Evolutionary conservation across 108 stramenopile species (phyloP).

Genomic region (Cyclotella distinguenda): DNA sequence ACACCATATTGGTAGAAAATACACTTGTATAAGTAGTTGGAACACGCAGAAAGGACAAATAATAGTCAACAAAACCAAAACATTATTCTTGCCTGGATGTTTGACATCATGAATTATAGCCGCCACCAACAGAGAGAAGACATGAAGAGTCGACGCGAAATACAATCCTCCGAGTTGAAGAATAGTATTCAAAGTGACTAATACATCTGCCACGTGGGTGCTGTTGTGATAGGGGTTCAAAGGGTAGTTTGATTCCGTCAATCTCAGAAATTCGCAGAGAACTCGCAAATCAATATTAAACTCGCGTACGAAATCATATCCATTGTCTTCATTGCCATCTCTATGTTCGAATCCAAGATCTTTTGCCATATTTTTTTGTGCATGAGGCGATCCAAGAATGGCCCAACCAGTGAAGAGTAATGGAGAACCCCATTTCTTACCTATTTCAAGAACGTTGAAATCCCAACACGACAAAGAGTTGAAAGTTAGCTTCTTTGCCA

Average conservation of each 20-base stretch:
- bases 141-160: constrained; percentile 30
- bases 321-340: constrained; percentile 19
- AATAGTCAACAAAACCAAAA: background rate
- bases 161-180: constrained; percentile 45
- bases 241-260: constrained; percentile 47
- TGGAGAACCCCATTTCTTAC: constrained; percentile 12
- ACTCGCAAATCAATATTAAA: constrained; percentile 40
- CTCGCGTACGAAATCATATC: constrained; percentile 42
- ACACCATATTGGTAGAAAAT: background rate
- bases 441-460: constrained; percentile 26
- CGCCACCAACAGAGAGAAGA: constrained; percentile 25
- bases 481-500: constrained; percentile 14
- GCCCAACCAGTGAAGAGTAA: constrained; percentile 43
- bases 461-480: constrained; percentile 33
- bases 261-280: constrained; percentile 37
- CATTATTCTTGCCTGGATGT: constrained; percentile 62
- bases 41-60: too few relatives aligned
- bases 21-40: too few relatives aligned
- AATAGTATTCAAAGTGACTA: constrained; percentile 49
- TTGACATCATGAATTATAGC: constrained; percentile 67
- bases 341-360: constrained; percentile 15
- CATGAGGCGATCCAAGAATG: constrained; percentile 36
- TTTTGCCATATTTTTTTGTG: constrained; percentile 32
- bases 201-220: constrained; percentile 62
- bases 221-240: constrained; percentile 62